These are phyloP conservation scores for Alternaria solani DNA, from an alignment of 2,329 filamentous ascomycete genomes.

Conservation along the genomic window DNA sequence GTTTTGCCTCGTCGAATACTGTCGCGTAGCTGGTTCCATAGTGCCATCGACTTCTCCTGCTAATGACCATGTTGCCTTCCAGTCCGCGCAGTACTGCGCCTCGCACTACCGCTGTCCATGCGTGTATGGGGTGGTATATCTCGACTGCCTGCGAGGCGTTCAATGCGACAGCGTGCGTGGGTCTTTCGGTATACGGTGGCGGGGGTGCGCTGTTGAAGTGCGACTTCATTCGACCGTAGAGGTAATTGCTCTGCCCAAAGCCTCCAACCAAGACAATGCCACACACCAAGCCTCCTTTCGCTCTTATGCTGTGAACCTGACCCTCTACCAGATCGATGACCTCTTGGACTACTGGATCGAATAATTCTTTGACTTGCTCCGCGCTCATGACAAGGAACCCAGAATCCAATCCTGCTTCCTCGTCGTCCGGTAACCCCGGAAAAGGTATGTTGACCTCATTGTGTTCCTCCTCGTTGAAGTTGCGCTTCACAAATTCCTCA, in stretches of 20 bases:
- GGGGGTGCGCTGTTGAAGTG: slow-evolving; percentile 67
- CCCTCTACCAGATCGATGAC: slow-evolving; percentile 54
- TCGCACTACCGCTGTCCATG: slow-evolving; percentile 81
- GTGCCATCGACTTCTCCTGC: slow-evolving; percentile 75
- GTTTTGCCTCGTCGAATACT: slow-evolving; percentile 78
- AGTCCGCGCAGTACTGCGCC: slow-evolving; percentile 78
- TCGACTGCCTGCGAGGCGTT: slow-evolving; percentile 69
- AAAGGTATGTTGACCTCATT: slow-evolving; percentile 81
- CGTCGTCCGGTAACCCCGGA: slow-evolving; percentile 77
- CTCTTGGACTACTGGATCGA: slow-evolving; percentile 74
- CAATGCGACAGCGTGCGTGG: slow-evolving; percentile 68
- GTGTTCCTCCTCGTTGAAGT: slow-evolving; percentile 81
- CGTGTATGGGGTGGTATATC: slow-evolving; percentile 82
- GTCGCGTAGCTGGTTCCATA: slow-evolving; percentile 85
- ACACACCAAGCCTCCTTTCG: slow-evolving; percentile 53
- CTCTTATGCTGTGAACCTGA: slow-evolving; percentile 53
- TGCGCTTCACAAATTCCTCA: slow-evolving; percentile 84
- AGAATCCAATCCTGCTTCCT: slow-evolving; percentile 76
- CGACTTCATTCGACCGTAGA: slow-evolving; percentile 72
- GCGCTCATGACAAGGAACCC: slow-evolving; percentile 78
- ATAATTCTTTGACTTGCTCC: slow-evolving; percentile 74
- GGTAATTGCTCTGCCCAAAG: slow-evolving; percentile 80
- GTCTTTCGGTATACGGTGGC: slow-evolving; percentile 70
- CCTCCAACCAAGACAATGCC: slow-evolving; percentile 85
- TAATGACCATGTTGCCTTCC: slow-evolving; percentile 81